Evolutionary conservation across 176 grass and related monocot genomes (phyloP).

Genomic region (Oryza longistaminata): DNA sequence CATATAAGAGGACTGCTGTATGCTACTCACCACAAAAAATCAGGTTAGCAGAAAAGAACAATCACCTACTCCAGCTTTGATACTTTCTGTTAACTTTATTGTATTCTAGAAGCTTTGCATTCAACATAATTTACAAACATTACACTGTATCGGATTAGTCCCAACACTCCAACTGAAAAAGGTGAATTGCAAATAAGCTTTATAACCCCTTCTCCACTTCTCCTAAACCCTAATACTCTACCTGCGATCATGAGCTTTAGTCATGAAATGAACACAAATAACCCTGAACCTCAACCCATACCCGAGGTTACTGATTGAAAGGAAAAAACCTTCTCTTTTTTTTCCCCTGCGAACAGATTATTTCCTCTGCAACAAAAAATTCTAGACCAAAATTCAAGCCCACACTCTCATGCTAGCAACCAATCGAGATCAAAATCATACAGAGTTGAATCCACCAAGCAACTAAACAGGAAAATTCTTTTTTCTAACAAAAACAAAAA

Average conservation of each 20-base stretch:
- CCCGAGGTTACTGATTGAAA: neutral
- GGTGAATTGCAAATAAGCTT: conserved; percentile 7
- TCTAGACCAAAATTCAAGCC: neutral
- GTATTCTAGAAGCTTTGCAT: neutral
- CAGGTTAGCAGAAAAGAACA: conserved; percentile 22
- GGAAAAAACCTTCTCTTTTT: neutral
- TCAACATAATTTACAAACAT: neutral
- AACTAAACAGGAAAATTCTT: neutral
- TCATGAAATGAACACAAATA: neutral
- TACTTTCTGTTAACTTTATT: conserved; percentile 9
- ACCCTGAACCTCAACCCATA: neutral
- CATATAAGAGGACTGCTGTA: neutral
- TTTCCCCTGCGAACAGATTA: neutral
- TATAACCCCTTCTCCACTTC: neutral
- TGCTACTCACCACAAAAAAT: neutral
- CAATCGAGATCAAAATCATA: conserved; percentile 22
- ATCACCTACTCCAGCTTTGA: neutral
- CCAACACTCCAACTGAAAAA: neutral
- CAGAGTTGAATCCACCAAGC: neutral
- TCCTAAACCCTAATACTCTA: conserved; percentile 6
- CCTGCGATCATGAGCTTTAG: neutral
- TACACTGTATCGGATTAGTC: neutral
- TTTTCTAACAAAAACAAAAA: no score
- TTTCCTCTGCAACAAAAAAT: neutral
- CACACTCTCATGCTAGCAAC: neutral